phyloP scores from a whole-genome alignment of 2,329 filamentous ascomycete species.

The Hansfordia pulvinata region DNA sequence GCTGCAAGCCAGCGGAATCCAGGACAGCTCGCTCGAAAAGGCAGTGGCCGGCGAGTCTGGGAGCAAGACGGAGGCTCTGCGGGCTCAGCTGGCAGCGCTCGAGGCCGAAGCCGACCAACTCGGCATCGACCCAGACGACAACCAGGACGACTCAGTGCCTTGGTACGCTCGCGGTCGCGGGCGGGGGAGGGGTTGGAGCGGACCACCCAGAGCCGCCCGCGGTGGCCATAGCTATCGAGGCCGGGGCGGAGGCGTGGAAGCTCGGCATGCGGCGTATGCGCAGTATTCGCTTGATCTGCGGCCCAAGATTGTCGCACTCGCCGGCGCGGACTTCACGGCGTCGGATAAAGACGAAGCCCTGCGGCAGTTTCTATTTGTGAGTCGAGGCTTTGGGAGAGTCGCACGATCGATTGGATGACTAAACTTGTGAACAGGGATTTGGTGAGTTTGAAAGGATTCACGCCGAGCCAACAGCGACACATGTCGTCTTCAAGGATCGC shows the following conservation, averaged over 20 bases:
- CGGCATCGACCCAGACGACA: conserved; percentile 47
- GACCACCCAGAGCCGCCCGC: conserved; percentile 20
- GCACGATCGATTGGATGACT: conserved; percentile 7
- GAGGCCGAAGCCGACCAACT: conserved; percentile 59
- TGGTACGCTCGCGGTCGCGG: conserved; percentile 24
- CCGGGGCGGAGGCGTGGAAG: conserved; percentile 19
- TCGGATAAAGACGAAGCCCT: conserved; percentile 53
- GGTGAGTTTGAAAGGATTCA: conserved; percentile 49
- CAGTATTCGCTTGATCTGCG: conserved; percentile 64
- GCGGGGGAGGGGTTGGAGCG: conserved; percentile 22
- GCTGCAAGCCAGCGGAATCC: conserved; percentile 36
- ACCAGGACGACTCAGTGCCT: conserved; percentile 25
- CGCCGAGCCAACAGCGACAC: conserved; percentile 28
- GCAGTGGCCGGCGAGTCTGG: no score
- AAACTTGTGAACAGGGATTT: conserved; percentile 31
- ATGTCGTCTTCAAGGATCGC: conserved; percentile 52
- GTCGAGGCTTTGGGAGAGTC: conserved; percentile 13
- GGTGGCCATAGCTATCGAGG: conserved; percentile 33
- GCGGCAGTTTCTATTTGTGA: conserved; percentile 57
- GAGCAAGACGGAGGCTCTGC: conserved; percentile 49
- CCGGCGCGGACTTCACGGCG: conserved; percentile 48
- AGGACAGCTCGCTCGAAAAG: conserved; percentile 10
- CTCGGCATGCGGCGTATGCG: conserved; percentile 35
- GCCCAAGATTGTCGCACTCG: conserved; percentile 52
- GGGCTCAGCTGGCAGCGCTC: conserved; percentile 57